Base-by-base conservation (phyloP, 2,329 filamentous ascomycete genomes). In the Ophiocordyceps camponoti-leonardi region DNA sequence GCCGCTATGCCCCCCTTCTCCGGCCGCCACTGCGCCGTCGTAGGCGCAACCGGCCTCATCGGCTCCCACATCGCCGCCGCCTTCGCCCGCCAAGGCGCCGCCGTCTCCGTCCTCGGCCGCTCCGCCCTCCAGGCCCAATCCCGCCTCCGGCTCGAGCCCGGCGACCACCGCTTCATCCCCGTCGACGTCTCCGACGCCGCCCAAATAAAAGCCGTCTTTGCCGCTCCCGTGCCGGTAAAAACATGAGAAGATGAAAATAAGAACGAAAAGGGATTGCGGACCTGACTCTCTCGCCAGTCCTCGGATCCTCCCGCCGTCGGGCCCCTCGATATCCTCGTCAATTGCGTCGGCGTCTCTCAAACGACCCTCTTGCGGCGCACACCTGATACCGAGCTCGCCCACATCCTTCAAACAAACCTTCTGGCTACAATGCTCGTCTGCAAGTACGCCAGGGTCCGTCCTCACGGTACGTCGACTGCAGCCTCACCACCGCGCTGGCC, bases 301-400 rank as follows among this genome's bases (percentile, higher is more conserved):
- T n/a, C 26, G 6, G 31, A 44, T 3, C 41, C 42, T 30, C 23
- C 40, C 13, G 22, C 47, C 35, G 56, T 65, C 33, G 63, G 63
- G 0, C 54, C 57, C 10, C 51, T 67, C 10, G 69, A 76, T 54
- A 67, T 90, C 28, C 72, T 94, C 1, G 72, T 94, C 50, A 93
- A 94, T 56, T 83, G 83, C 23, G 86, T 86, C 0, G 87, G 86
- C 11, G 67, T 87, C 20, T 70, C 80, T 0, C 78, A 86, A 52
- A 71, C 70, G 13, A 73, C 70, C 0, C 66, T 86, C 1, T 69
- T 92, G n/a, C 64, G 75, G 41, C 66, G 69, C 11, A 77, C 74
- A 1, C 54, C 61, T 0, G 56, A 71, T 0, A 58, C 63, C 0
- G 65, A 71, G 3, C 67, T 86, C 20, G 65, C 75, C 1, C 52